phyloP scores from a whole-genome alignment of 352 stramenopile genomes.

The Phytophthora tentaculata region DNA sequence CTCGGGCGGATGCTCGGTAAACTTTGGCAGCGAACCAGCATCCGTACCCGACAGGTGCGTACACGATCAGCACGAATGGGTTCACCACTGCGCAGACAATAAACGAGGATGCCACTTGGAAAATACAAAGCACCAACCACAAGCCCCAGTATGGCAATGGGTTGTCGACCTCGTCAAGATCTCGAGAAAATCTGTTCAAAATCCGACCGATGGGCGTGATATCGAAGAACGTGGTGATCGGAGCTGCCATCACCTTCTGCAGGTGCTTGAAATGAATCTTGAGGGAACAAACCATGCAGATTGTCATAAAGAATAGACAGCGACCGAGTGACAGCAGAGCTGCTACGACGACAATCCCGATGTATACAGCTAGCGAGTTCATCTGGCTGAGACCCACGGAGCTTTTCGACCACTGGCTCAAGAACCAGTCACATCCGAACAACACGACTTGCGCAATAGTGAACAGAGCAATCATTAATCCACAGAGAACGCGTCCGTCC shows the following conservation, averaged over 20 bases:
- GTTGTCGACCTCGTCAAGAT: slow-evolving; percentile 69
- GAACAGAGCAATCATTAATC: slow-evolving; percentile 43
- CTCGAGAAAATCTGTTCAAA: slow-evolving; percentile 69
- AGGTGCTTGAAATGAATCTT: slow-evolving; percentile 56
- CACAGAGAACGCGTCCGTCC: slow-evolving; percentile 43
- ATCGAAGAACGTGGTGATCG: slow-evolving; percentile 73
- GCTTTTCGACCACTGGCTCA: slow-evolving; percentile 55
- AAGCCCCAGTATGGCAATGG: slow-evolving; percentile 60
- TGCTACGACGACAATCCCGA: slow-evolving; percentile 40
- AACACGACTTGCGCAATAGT: slow-evolving; percentile 47
- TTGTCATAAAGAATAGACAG: slow-evolving; percentile 52
- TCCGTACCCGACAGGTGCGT: slow-evolving; percentile 45
- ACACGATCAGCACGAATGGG: slow-evolving; percentile 60
- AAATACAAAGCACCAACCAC: slow-evolving; percentile 55
- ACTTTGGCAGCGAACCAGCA: slow-evolving; percentile 58
- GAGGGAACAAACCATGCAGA: slow-evolving; percentile 53
- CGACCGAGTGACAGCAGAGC: slow-evolving; percentile 47
- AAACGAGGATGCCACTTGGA: slow-evolving; percentile 44
- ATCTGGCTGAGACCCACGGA: slow-evolving; percentile 40
- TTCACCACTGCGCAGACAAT: slow-evolving; percentile 55
- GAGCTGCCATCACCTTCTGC: slow-evolving; percentile 53
- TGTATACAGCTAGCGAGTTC: slow-evolving; percentile 45
- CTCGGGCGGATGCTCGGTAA: slow-evolving; percentile 81
- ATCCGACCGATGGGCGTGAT: slow-evolving; percentile 68
- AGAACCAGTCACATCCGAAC: slow-evolving; percentile 62